phyloP scores from a whole-genome alignment of 2,329 filamentous ascomycete species.

The Myriosclerotinia curreyana region DNA sequence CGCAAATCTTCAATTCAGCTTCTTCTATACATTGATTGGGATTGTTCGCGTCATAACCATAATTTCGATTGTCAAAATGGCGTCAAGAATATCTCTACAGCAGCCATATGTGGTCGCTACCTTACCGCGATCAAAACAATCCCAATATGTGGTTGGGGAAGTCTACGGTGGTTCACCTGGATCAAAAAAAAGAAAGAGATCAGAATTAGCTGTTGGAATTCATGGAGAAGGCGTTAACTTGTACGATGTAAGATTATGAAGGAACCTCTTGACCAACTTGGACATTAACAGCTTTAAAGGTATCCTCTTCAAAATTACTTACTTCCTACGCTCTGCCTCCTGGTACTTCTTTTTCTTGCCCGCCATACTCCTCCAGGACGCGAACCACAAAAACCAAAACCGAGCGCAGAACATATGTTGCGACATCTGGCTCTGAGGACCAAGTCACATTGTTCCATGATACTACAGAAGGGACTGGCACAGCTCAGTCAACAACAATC shows the following conservation, averaged over 20 bases:
- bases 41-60: constrained; percentile 3
- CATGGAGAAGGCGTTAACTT: constrained; percentile 65
- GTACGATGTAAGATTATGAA: constrained; percentile 54
- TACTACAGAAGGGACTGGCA: constrained; percentile 49
- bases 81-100: constrained; percentile 56
- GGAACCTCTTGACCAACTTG: constrained; percentile 7
- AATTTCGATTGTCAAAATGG: constrained; percentile 31
- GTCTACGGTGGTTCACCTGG: constrained; percentile 58
- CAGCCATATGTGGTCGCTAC: constrained; percentile 62
- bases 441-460: constrained; percentile 61
- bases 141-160: constrained; percentile 56
- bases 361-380: constrained; percentile 56
- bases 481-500: constrained; percentile 51
- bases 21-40: constrained; percentile 6
- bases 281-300: constrained; percentile 42
- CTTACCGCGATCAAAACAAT: constrained; percentile 57
- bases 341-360: constrained; percentile 61
- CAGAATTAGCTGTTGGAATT: constrained; percentile 61
- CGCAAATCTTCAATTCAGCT: constrained; percentile 5
- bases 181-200: constrained; percentile 59
- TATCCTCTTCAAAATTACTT: constrained; percentile 58
- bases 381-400: constrained; percentile 46
- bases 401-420: constrained; percentile 59
- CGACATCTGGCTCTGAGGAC: constrained; percentile 48
- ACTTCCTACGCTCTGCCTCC: constrained; percentile 67